Percentiles rank a stretch among this genome's conserved stretches.
These are phyloP conservation scores for Cladobotryum protrusum DNA, from an alignment of 2,329 filamentous ascomycete species.

Conservation along the genomic window DNA sequence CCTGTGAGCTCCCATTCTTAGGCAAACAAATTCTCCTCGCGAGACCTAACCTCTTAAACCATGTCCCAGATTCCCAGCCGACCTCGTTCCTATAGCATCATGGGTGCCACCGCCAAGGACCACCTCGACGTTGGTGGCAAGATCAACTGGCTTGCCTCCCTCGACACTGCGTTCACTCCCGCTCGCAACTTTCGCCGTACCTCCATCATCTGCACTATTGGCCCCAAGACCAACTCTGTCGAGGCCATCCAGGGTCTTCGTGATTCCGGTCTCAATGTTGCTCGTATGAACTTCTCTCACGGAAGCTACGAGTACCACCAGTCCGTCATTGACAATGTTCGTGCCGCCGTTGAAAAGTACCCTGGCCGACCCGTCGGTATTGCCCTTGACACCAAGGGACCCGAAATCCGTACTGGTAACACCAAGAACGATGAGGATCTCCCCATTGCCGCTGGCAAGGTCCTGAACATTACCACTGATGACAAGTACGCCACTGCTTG, in stretches of 20 bases:
- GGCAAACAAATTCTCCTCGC: neutral
- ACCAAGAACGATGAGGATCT: constrained; percentile 83
- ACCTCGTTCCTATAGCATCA: constrained; percentile 34
- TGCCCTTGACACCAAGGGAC: constrained; percentile 71
- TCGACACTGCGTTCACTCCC: constrained; percentile 85
- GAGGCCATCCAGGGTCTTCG: constrained; percentile 96
- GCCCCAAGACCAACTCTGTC: constrained; percentile 97
- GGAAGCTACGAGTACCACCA: constrained; percentile 86
- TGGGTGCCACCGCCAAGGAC: constrained; percentile 67
- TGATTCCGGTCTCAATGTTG: constrained; percentile 87
- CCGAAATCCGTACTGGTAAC: constrained; percentile 57
- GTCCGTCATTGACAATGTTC: constrained; percentile 94
- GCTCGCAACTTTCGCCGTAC: constrained; percentile 89
- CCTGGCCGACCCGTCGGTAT: constrained; percentile 86
- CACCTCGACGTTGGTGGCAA: constrained; percentile 73
- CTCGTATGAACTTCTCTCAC: constrained; percentile 98
- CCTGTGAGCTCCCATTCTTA: constrained; percentile 1
- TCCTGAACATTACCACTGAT: constrained; percentile 96
- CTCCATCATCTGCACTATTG: constrained; percentile 98
- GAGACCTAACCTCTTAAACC: constrained; percentile 11
- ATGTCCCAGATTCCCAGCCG: constrained; percentile 28
- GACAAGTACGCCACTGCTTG: constrained; percentile 80
- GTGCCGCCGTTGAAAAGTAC: constrained; percentile 72
- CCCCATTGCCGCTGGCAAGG: constrained; percentile 73
- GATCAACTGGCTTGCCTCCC: constrained; percentile 59